Evolutionary conservation across 1,139 yeast genomes (phyloP).

Genomic region (Kodamaea sp.): DNA sequence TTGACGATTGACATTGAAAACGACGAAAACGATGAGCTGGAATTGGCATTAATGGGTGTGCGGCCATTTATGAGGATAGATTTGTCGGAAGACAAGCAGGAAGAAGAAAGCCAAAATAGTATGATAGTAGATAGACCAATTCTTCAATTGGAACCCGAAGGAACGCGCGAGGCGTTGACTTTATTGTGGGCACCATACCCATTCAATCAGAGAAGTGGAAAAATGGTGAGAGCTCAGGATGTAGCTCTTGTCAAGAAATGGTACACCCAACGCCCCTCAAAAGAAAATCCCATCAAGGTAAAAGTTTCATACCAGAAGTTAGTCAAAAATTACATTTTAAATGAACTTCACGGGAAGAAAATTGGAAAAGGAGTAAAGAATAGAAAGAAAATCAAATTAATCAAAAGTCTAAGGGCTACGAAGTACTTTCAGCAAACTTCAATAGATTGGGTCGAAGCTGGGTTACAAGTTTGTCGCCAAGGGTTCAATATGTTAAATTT

Average conservation of each 20-base stretch:
- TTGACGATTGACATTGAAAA: slow-evolving; percentile 10
- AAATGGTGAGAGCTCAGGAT: slow-evolving; percentile 82
- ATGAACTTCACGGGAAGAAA: slow-evolving; percentile 58
- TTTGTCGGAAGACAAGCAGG: slow-evolving; percentile 3
- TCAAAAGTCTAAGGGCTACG: slow-evolving; percentile 70
- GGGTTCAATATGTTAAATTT: slow-evolving; percentile 93
- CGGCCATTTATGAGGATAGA: slow-evolving; percentile 14
- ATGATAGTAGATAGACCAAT: neutral
- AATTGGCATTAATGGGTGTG: slow-evolving; percentile 10
- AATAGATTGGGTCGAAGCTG: slow-evolving; percentile 98
- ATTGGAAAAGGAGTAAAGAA: slow-evolving; percentile 34
- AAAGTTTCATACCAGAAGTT: slow-evolving; percentile 86
- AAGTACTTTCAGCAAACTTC: slow-evolving; percentile 90
- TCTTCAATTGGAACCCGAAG: slow-evolving; percentile 27
- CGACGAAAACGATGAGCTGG: slow-evolving; percentile 7
- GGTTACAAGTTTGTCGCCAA: slow-evolving; percentile 87
- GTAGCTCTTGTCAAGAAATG: slow-evolving; percentile 81
- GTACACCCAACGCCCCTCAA: slow-evolving; percentile 71
- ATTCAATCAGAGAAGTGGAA: slow-evolving; percentile 72
- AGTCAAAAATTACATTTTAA: slow-evolving; percentile 70
- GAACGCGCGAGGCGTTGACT: slow-evolving; percentile 59
- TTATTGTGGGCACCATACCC: slow-evolving; percentile 86
- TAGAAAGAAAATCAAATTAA: slow-evolving; percentile 56
- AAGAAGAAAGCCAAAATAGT: neutral
- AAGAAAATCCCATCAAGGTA: slow-evolving; percentile 67